A percentile compares a stretch with the other conserved stretches of the same genome.
Evolutionary conservation across 306 rosid species (phyloP).

Genomic region (Hippophae rhamnoides): DNA sequence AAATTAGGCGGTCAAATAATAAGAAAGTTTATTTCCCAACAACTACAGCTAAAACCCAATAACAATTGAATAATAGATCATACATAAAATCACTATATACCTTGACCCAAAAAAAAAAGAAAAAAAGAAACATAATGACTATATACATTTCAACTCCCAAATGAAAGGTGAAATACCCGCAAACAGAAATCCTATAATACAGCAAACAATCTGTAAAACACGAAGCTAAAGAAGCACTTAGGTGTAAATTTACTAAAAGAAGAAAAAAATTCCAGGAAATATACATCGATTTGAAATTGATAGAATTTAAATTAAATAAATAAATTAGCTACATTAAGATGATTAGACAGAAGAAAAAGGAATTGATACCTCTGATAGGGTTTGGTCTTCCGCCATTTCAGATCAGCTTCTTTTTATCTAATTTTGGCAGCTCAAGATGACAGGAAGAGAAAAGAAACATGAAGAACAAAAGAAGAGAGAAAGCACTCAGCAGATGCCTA

Average conservation of each 20-base stretch:
- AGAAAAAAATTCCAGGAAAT: too few relatives aligned
- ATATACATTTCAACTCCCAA: not conserved
- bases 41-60: not conserved
- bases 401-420: constrained; percentile 1
- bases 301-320: not conserved
- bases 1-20: not conserved
- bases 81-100: not conserved
- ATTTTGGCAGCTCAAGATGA: constrained; percentile 16
- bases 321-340: not conserved
- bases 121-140: too few relatives aligned
- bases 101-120: not conserved
- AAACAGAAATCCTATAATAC: too few relatives aligned
- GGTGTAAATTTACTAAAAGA: too few relatives aligned
- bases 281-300: not conserved
- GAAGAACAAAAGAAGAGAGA: not conserved
- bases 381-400: constrained; percentile 60
- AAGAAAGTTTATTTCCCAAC: not conserved
- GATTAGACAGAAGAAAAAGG: not conserved
- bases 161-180: not conserved
- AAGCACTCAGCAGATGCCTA: not conserved
- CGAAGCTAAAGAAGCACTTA: not conserved
- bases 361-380: constrained; percentile 59
- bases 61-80: not conserved
- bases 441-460: not conserved
- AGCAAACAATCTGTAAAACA: not conserved